Percentiles rank a stretch among this genome's conserved stretches.
Evolutionary conservation across 257 asterid genomes (phyloP).

Genomic region (Ilex asprella): DNA sequence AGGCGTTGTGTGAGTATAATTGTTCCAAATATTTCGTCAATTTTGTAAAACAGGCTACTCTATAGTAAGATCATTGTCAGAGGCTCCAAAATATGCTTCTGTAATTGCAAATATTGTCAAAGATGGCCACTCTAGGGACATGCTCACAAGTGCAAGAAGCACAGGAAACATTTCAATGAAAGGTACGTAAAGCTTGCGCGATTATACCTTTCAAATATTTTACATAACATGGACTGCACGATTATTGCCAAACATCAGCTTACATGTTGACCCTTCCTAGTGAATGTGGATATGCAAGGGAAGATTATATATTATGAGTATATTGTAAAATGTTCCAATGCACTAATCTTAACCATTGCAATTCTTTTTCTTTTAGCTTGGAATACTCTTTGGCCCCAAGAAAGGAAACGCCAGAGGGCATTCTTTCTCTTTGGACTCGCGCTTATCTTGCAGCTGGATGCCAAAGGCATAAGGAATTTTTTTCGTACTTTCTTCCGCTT

Average conservation of each 20-base stretch:
- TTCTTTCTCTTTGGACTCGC: slow-evolving; percentile 97
- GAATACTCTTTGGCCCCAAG: slow-evolving; percentile 96
- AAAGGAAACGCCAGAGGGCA: slow-evolving; percentile 90
- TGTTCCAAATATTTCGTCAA: slow-evolving; percentile 2
- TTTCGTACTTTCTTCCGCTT: slow-evolving; percentile 78
- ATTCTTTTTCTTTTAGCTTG: slow-evolving; percentile 53
- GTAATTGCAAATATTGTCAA: slow-evolving; percentile 68
- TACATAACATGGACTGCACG: no score
- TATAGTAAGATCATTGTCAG: slow-evolving; percentile 91
- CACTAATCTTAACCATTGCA: background rate
- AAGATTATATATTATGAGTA: no score
- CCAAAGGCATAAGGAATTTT: slow-evolving; percentile 80
- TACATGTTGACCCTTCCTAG: no score
- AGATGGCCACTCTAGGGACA: slow-evolving; percentile 34
- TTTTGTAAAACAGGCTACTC: slow-evolving; percentile 62
- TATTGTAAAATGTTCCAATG: no score
- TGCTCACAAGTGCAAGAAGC: slow-evolving; percentile 31
- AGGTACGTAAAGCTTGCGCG: slow-evolving; percentile 39
- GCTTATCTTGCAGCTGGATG: slow-evolving; percentile 81
- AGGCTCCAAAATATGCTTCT: slow-evolving; percentile 93
- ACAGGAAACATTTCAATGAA: slow-evolving; percentile 60
- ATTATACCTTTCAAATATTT: background rate
- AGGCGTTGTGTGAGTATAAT: background rate
- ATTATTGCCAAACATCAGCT: no score
- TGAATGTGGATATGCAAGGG: no score